Conservation (phyloP, 352 stramenopile species). For the Phytophthora citricola region DNA sequence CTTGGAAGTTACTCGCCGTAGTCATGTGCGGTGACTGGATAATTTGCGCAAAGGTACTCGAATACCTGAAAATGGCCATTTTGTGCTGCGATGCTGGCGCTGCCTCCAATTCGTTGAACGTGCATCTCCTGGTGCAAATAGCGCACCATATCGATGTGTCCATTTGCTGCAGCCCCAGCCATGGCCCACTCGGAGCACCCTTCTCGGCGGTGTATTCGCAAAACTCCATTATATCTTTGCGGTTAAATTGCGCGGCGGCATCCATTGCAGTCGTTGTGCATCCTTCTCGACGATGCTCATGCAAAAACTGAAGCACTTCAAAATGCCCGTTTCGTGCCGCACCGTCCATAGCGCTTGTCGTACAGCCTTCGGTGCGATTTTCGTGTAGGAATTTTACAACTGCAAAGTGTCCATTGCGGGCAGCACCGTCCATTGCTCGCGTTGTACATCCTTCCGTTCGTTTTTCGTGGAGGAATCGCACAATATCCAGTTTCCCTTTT, state of each 20-base stretch:
- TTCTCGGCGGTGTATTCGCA: slow-evolving; percentile 14
- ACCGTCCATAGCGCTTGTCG: slow-evolving; percentile 18
- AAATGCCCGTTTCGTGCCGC: slow-evolving; percentile 22
- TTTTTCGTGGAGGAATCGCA: slow-evolving; percentile 21
- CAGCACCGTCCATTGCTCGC: slow-evolving; percentile 15
- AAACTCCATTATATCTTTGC: slow-evolving; percentile 21
- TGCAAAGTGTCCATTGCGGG: slow-evolving; percentile 14
- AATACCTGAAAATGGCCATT: slow-evolving; percentile 24
- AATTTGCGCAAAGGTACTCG: slow-evolving; percentile 25
- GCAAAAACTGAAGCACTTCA: slow-evolving; percentile 21
- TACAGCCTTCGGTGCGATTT: slow-evolving; percentile 22
- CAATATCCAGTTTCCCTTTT: slow-evolving; percentile 17
- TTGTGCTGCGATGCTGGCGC: slow-evolving; percentile 22
- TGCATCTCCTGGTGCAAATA: slow-evolving; percentile 24
- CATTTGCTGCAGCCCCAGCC: slow-evolving; percentile 21
- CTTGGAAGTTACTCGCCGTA: slow-evolving; percentile 14
- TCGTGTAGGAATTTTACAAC: slow-evolving; percentile 25
- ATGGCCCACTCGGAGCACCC: slow-evolving; percentile 29
- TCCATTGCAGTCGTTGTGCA: slow-evolving; percentile 17
- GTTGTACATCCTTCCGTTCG: slow-evolving; percentile 12
- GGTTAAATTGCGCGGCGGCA: slow-evolving; percentile 22
- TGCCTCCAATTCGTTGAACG: slow-evolving; percentile 20
- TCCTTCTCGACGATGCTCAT: slow-evolving; percentile 20
- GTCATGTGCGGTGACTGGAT: slow-evolving; percentile 12
- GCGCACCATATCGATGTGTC: slow-evolving; percentile 21